phyloP scores from a whole-genome alignment of 2,329 filamentous ascomycete species.

The Cladosporium sp. region DNA sequence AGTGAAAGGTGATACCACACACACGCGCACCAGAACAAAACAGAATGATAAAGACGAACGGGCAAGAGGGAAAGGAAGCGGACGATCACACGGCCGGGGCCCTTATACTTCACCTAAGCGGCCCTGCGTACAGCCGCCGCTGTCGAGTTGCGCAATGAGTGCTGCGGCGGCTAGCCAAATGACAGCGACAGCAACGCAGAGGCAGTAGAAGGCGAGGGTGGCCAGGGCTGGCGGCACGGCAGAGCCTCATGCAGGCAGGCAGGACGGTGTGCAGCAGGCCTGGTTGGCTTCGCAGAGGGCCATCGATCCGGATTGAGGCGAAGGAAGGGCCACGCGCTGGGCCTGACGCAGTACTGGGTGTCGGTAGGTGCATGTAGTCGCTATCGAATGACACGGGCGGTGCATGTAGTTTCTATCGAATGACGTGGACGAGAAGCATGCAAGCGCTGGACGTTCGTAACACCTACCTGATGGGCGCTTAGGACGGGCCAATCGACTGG shows the following conservation, averaged over 20 bases:
- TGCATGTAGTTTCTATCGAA: constrained; percentile 11
- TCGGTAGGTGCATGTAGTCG: neutral
- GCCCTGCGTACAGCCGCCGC: constrained; percentile 24
- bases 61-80: constrained; percentile 22
- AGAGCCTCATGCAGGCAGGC: constrained; percentile 27
- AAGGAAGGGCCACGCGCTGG: constrained; percentile 16
- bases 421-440: constrained; percentile 1
- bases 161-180: constrained; percentile 32
- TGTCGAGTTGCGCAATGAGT: constrained; percentile 24
- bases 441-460: constrained; percentile 17
- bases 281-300: constrained; percentile 15
- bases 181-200: constrained; percentile 19
- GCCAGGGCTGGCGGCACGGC: constrained; percentile 35
- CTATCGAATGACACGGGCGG: constrained; percentile 12
- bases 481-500: constrained; percentile 45
- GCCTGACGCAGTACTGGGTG: constrained; percentile 4
- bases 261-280: neutral
- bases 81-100: constrained; percentile 25
- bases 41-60: constrained; percentile 23
- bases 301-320: neutral
- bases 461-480: constrained; percentile 47
- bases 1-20: constrained; percentile 11
- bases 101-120: constrained; percentile 30
- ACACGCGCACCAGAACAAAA: constrained; percentile 26
- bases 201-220: constrained; percentile 26